Evolutionary conservation across 345 rosid genomes (phyloP).

Genomic region (Melaleuca alternifolia): DNA sequence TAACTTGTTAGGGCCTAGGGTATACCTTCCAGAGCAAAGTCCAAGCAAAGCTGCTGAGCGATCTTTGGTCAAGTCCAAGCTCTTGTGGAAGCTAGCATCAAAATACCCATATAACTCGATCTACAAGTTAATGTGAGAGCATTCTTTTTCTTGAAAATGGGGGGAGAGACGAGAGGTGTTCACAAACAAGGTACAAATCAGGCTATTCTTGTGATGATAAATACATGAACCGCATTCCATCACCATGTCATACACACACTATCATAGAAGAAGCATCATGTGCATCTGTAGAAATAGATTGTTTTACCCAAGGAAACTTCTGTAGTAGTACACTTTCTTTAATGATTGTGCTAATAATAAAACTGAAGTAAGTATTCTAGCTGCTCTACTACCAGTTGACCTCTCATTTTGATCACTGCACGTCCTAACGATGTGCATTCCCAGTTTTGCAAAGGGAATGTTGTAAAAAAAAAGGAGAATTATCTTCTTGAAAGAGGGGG

Average conservation of each 20-base stretch:
- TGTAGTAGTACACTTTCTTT: not conserved
- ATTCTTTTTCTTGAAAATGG: not conserved
- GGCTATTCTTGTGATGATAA: not conserved
- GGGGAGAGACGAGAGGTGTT: not conserved
- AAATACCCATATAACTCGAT: conserved; percentile 91
- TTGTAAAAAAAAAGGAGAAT: too few relatives aligned
- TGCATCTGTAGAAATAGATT: not conserved
- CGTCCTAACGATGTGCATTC: too few relatives aligned
- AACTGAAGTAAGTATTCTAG: not conserved
- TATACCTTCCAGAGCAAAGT: conserved; percentile 69
- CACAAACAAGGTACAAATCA: not conserved
- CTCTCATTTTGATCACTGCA: too few relatives aligned
- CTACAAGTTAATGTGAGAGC: conserved; percentile 10
- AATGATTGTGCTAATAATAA: not conserved
- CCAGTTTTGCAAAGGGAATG: too few relatives aligned
- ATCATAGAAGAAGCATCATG: not conserved
- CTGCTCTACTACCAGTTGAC: too few relatives aligned
- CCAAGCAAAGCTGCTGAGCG: conserved; percentile 91
- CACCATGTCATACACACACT: too few relatives aligned
- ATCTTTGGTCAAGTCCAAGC: too few relatives aligned
- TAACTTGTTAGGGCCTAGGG: not conserved
- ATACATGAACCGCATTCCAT: not conserved
- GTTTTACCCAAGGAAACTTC: not conserved
- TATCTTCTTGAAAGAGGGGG: too few relatives aligned
- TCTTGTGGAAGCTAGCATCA: too few relatives aligned